These are phyloP conservation scores for Mortierella sp. DNA, from an alignment of 371 early-diverging fungal species.

Conservation along the genomic window DNA sequence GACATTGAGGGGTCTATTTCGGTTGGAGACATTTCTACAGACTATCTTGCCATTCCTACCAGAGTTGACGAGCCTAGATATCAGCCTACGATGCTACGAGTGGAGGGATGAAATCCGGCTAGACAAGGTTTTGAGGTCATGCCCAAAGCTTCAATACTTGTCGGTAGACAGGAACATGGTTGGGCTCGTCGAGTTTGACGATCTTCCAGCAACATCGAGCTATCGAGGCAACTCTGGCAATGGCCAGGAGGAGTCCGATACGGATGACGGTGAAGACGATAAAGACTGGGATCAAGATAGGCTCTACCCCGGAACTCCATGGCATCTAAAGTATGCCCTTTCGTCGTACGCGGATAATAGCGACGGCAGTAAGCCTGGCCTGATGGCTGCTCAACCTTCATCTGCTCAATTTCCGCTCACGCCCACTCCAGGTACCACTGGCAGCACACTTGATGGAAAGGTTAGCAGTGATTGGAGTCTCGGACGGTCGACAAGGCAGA, in stretches of 20 bases:
- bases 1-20: slow-evolving; percentile 25
- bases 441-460: background rate
- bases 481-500: background rate
- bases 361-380: background rate
- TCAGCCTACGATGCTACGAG: slow-evolving; percentile 24
- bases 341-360: background rate
- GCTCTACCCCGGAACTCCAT: slow-evolving; percentile 15
- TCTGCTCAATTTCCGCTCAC: background rate
- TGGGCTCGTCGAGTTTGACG: slow-evolving; percentile 18
- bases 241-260: background rate
- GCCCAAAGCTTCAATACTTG: slow-evolving; percentile 34
- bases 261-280: background rate
- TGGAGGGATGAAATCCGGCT: slow-evolving; percentile 36
- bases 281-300: slow-evolving; percentile 5
- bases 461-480: background rate
- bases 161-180: slow-evolving; percentile 38
- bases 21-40: slow-evolving; percentile 25
- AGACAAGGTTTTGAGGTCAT: slow-evolving; percentile 26
- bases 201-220: background rate
- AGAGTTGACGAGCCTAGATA: slow-evolving; percentile 29
- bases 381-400: background rate
- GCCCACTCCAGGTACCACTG: background rate
- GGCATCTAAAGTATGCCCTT: slow-evolving; percentile 20
- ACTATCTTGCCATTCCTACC: slow-evolving; percentile 33
- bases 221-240: background rate